A percentile compares a stretch with the other conserved stretches of the same genome.
phyloP scores from a whole-genome alignment of 495 filamentous ascomycete species.

The Bombardia bombarda region DNA sequence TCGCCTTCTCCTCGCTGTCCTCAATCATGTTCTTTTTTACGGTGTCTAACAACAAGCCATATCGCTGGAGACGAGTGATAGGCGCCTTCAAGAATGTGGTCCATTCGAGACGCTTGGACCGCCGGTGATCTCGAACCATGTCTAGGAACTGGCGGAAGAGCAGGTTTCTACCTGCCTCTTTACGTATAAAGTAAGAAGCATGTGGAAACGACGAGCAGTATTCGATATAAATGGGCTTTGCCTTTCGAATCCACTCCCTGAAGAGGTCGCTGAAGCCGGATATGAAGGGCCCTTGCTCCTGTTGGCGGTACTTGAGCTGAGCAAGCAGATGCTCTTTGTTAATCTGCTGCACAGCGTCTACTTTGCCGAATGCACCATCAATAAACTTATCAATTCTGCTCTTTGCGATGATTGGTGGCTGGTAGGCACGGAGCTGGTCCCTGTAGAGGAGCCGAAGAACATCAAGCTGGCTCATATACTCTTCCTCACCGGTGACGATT shows the following conservation, averaged over 20 bases:
- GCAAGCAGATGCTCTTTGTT: constrained; percentile 93
- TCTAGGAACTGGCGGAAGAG: constrained; percentile 84
- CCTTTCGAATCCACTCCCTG: constrained; percentile 96
- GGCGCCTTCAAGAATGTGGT: constrained; percentile 90
- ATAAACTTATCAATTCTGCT: constrained; percentile 72
- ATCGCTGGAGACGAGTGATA: constrained; percentile 87
- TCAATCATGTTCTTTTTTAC: constrained; percentile 75
- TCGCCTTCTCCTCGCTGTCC: constrained; percentile 86
- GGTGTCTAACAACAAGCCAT: constrained; percentile 72
- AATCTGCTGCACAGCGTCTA: constrained; percentile 80
- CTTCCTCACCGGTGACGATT: constrained; percentile 88
- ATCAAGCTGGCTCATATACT: constrained; percentile 79
- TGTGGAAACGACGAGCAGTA: constrained; percentile 85
- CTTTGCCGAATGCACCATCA: constrained; percentile 78
- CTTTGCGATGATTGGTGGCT: constrained; percentile 73
- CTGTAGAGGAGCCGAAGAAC: constrained; percentile 79
- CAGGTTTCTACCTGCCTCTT: constrained; percentile 76
- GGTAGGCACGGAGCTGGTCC: constrained; percentile 63
- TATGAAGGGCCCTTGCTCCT: constrained; percentile 93
- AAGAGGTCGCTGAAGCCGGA: constrained; percentile 95
- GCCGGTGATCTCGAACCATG: constrained; percentile 64
- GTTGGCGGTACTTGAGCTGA: constrained; percentile 93
- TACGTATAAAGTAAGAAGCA: constrained; percentile 73
- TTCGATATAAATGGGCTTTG: constrained; percentile 78
- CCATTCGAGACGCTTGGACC: constrained; percentile 84